Evolutionary conservation across 179 eudicot genomes (phyloP), one percentile per base, ranked within the genome.

Genomic region (Gypsophila paniculata): DNA sequence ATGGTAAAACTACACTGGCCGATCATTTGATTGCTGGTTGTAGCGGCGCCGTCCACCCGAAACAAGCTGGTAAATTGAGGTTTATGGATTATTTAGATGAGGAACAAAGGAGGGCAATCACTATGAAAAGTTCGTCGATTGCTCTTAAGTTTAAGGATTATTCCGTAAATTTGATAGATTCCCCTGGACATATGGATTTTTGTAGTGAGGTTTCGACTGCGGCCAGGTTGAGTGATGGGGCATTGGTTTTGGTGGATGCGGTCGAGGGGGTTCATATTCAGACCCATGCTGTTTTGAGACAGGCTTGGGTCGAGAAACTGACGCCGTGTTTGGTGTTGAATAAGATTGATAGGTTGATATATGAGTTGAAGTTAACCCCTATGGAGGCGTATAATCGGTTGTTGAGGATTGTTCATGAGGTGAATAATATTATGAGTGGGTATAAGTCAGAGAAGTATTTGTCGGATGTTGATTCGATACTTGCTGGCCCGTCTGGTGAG

Each of bases 221-320:
- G 21, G 97, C 98, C 0, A 66, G 98, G 49, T 78, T 93, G 73
- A 93, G 98, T 59, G 98, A 93, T 26, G 98, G 98, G 68, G 98
- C 91, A 1, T 78, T 93, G 49, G 88, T 93, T 19, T 75, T 93
- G 60, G 98, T 93, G 9, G 98, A 91, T 82, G 97, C 89, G 0
- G 96, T 93, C 57, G 98, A 93, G 73, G 98, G 97, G n/a, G 97
- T 91, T 59, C 98, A 93, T 70, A 93, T 93, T 75, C 98, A 93
- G 77, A 93, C 98, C 5, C 97, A 93, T 69, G 98, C 98, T 8
- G 98, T 91, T 42, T 71, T 93, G 71, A 78, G 98, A 46, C 98
- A 93, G 72, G 98, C 96, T 10, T 93, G 98, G 98, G 86, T 93
- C 17, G 98, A 93, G 71, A 93, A 91, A 81, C 67, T 93, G 15